Conservation (phyloP, 1,284 basidiomycete genomes). For the Ceratobasidium theobromae region DNA sequence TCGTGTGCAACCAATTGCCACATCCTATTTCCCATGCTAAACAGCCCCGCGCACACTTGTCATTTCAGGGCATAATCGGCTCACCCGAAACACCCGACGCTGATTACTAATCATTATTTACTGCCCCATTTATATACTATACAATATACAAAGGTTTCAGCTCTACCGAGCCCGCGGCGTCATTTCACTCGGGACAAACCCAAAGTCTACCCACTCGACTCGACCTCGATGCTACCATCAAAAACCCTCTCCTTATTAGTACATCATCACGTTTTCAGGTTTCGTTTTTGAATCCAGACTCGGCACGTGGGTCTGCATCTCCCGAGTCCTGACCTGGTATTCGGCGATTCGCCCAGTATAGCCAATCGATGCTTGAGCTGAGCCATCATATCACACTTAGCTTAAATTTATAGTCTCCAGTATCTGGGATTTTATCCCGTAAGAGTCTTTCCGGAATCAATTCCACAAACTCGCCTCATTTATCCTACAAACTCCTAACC, state of each 20-base stretch:
- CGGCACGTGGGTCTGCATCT: not conserved
- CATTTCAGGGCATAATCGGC: not conserved
- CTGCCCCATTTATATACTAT: not conserved
- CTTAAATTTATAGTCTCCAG: not conserved
- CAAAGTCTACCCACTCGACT: not conserved
- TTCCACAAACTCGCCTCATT: not conserved
- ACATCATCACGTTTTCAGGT: not conserved
- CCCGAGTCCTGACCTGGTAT: not conserved
- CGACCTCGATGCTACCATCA: no score
- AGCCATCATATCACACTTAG: not conserved
- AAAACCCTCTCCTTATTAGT: no score
- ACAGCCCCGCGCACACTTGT: no score
- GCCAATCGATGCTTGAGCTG: not conserved
- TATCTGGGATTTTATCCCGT: not conserved
- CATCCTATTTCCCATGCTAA: no score
- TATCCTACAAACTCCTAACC: not conserved
- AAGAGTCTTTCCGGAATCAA: not conserved
- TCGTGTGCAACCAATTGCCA: no score
- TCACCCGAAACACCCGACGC: not conserved
- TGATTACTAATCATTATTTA: not conserved
- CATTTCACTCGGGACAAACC: not conserved
- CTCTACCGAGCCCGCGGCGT: constrained; percentile 16
- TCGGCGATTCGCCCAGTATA: not conserved
- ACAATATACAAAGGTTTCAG: not conserved
- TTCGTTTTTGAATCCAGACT: not conserved